phyloP scores from a whole-genome alignment of 805 yeast species.

The Saccharomycopsis vini region DNA sequence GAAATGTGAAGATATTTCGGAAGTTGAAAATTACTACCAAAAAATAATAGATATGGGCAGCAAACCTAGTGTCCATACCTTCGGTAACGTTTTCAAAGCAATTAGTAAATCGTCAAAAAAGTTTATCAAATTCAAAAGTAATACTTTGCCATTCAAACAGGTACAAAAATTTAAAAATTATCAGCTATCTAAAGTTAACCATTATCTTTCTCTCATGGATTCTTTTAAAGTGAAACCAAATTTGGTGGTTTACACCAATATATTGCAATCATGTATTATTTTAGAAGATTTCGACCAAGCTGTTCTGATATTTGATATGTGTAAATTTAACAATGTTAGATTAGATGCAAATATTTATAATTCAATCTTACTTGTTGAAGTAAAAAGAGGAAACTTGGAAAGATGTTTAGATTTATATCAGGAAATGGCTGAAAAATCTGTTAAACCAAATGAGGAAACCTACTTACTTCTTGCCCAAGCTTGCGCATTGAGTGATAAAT shows the following conservation, averaged over 20 bases:
- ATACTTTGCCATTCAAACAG: constrained; percentile 4
- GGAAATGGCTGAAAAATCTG: constrained; percentile 44
- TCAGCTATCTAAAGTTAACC: constrained; percentile 31
- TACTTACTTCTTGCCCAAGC: constrained; percentile 57
- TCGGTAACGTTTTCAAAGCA: constrained; percentile 34
- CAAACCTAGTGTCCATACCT: constrained; percentile 30
- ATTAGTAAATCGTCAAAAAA: constrained; percentile 29
- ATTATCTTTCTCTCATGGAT: constrained; percentile 32
- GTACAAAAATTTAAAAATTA: constrained; percentile 7
- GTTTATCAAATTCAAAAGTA: constrained; percentile 14
- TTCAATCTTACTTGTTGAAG: constrained; percentile 59
- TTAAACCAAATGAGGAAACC: constrained; percentile 35
- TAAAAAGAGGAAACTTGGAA: constrained; percentile 55
- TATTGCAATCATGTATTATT: constrained; percentile 53
- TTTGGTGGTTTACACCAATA: constrained; percentile 41
- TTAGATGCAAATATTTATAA: constrained; percentile 67
- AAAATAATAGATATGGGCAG: constrained; percentile 22
- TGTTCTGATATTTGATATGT: constrained; percentile 63
- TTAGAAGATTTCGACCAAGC: constrained; percentile 50
- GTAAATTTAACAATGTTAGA: constrained; percentile 64
- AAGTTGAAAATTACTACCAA: constrained; percentile 29
- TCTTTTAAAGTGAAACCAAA: constrained; percentile 34
- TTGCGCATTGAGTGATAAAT: constrained; percentile 45
- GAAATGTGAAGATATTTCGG: constrained; percentile 22
- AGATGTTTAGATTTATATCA: constrained; percentile 67